phyloP scores from a whole-genome alignment of 306 rosid species.

The Dryas alaskensis region DNA sequence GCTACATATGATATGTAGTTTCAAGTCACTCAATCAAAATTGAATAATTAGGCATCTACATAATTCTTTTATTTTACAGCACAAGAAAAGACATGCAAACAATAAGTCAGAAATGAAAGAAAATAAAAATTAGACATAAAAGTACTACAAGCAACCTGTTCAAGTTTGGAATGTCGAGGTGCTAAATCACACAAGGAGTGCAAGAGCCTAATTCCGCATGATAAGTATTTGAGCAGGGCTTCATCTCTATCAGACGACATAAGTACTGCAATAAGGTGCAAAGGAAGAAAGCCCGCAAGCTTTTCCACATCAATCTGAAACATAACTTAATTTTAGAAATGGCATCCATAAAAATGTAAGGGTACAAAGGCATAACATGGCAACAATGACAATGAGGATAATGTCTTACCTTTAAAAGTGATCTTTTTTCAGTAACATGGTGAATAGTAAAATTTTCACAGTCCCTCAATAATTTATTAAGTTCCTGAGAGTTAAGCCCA shows the following conservation, averaged over 20 bases:
- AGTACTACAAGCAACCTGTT: constrained; percentile 59
- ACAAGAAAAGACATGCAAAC: constrained; percentile 18
- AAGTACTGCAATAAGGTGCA: constrained; percentile 68
- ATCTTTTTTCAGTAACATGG: constrained; percentile 47
- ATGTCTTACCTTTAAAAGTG: constrained; percentile 50
- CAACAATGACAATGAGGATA: constrained; percentile 5
- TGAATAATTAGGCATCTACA: background rate
- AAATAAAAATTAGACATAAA: constrained; percentile 11
- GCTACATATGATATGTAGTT: constrained; percentile 4
- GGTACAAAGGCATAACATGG: constrained; percentile 21
- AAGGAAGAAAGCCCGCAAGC: constrained; percentile 74
- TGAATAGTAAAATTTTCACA: constrained; percentile 69
- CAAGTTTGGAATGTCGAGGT: constrained; percentile 71
- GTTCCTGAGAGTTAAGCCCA: constrained; percentile 58
- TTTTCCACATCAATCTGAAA: constrained; percentile 83
- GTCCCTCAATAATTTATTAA: constrained; percentile 65
- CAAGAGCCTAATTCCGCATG: constrained; percentile 76
- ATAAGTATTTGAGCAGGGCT: constrained; percentile 54
- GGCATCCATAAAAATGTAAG: constrained; percentile 17
- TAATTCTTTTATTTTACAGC: background rate
- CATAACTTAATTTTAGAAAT: constrained; percentile 24
- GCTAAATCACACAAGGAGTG: constrained; percentile 91
- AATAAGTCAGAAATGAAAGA: constrained; percentile 21
- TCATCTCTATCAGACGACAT: constrained; percentile 60
- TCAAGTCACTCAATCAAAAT: constrained; percentile 6